Evolutionary conservation across 2,329 filamentous ascomycete genomes (phyloP).

Genomic region (Colletotrichum theobromicola): DNA sequence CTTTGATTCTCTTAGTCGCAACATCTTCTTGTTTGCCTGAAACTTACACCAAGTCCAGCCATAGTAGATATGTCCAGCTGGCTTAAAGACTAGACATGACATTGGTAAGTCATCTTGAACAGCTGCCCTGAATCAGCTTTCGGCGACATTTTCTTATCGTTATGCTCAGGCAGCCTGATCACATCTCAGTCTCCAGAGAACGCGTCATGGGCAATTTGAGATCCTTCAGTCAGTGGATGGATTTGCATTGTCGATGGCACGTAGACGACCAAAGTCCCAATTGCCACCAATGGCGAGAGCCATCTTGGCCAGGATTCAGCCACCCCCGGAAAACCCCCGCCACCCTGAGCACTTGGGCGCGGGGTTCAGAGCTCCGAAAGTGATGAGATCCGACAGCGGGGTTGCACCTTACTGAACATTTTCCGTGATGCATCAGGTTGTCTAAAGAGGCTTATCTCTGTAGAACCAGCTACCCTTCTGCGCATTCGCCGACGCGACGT

Average conservation of each 20-base stretch:
- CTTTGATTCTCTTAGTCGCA: neutral
- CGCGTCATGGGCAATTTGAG: neutral
- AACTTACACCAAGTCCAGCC: neutral
- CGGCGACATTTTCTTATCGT: neutral
- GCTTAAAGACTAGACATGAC: neutral
- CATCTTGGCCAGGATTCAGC: neutral
- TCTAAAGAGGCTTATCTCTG: neutral
- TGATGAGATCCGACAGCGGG: neutral
- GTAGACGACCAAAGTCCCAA: neutral
- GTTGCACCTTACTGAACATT: neutral
- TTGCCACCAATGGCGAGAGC: conserved; percentile 4
- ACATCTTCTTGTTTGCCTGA: neutral
- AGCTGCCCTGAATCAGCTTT: neutral
- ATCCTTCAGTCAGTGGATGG: neutral
- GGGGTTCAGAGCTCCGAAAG: conserved; percentile 3
- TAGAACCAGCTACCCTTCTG: neutral
- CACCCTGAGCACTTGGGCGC: neutral
- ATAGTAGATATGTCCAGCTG: neutral
- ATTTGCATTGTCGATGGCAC: neutral
- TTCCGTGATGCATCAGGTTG: neutral
- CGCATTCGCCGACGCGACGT: neutral
- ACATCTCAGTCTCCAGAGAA: neutral
- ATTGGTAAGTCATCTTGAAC: neutral
- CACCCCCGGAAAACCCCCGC: neutral
- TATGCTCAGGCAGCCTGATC: neutral